These are phyloP conservation scores for Cryptococcus jaspeensis DNA, from an alignment of 1,284 basidiomycete species.

Conservation along the genomic window DNA sequence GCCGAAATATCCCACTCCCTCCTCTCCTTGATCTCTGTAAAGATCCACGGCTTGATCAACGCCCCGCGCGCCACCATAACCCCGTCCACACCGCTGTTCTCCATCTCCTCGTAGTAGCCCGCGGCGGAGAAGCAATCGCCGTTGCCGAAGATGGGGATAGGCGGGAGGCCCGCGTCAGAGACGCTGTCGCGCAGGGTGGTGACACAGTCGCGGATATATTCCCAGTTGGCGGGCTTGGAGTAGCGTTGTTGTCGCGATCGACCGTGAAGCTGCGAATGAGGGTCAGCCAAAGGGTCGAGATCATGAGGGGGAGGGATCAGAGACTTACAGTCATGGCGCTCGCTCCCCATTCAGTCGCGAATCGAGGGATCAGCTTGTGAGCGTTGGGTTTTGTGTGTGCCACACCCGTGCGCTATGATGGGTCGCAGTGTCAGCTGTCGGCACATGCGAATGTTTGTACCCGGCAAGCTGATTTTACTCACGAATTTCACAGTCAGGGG, in stretches of 20 bases:
- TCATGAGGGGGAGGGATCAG: background rate
- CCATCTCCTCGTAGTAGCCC: constrained; percentile 63
- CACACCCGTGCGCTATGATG: constrained; percentile 69
- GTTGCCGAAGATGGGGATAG: constrained; percentile 91
- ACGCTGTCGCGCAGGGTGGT: constrained; percentile 75
- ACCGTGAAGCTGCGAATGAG: constrained; percentile 97
- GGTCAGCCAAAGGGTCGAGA: no score
- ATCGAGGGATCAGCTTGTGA: constrained; percentile 85
- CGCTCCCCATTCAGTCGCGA: constrained; percentile 75
- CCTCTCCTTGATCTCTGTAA: constrained; percentile 90
- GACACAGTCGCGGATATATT: constrained; percentile 83
- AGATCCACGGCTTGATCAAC: constrained; percentile 93
- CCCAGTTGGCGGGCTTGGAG: constrained; percentile 80
- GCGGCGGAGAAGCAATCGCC: constrained; percentile 86
- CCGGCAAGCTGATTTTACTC: constrained; percentile 3
- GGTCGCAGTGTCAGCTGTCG: background rate
- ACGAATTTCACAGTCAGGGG: constrained; percentile 90
- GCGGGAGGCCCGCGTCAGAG: constrained; percentile 70
- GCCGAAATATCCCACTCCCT: constrained; percentile 94
- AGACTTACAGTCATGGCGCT: constrained; percentile 71
- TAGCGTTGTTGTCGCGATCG: constrained; percentile 88
- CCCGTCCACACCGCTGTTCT: constrained; percentile 80
- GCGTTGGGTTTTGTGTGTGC: constrained; percentile 81
- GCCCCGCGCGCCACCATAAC: constrained; percentile 94
- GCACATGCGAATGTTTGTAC: background rate